Evolutionary conservation across 2,329 filamentous ascomycete species (phyloP), one percentile per base, ranked within the genome.

Genomic region (Pleurostoma richardsiae): DNA sequence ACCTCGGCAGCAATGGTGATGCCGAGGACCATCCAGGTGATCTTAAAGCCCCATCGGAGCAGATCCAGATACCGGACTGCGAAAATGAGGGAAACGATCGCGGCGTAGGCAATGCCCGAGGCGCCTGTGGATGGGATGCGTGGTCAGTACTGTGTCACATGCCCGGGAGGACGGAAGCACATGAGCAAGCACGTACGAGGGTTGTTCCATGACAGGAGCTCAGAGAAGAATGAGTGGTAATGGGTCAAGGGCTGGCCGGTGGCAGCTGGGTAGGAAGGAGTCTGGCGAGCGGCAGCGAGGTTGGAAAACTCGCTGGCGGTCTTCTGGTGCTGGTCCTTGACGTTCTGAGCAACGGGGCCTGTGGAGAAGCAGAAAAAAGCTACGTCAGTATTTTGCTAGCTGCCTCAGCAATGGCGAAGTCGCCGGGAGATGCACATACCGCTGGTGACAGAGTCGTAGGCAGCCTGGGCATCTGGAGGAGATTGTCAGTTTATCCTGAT

Each of bases 151-250:
- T 6, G 44, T 30, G 30, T 36, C 30, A 19, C 19, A 19, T 19
- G 19, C 19, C 19, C 19, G 19, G 19, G 19, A 19, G 19, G 19
- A 19, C 19, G 19, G 19, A 19, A 19, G 19, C 19, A 19, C 19
- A 19, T 4, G 29, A 27, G 46, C 43, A 52, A 33, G 30, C 29
- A 72, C 77, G 60, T 73, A 82, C 81, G 77, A 61, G 81, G 81
- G 63, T 84, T 82, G 61, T 83, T 75, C 81, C 83, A 86, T 55
- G 82, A 85, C 51, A 87, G 71, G 48, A 87, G 73, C 63, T 84
- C 80, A 43, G 76, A 78, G 67, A 87, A 86, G 68, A 86, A 80
- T 11, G 82, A 86, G 70, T 86, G 82, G 64, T 86, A 87, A 66
- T 85, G 80, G 49, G 81, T 85, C 59, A 85, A 66, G 43, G 77